Evolutionary conservation across 495 filamentous ascomycete species (phyloP).

Genomic region (Aspergillus kassunensis): DNA sequence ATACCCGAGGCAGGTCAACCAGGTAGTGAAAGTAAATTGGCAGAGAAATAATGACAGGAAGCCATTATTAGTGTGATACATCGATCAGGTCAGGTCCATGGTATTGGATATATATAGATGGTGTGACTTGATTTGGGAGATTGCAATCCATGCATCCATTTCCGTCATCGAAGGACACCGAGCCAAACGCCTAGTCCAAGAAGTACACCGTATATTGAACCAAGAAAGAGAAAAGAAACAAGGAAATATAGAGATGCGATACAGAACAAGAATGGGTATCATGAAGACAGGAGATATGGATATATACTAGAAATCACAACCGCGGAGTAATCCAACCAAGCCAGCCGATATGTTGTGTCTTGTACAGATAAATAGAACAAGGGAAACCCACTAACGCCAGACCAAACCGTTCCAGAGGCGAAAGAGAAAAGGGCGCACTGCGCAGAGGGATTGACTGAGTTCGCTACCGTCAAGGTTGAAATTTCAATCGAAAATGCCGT

Average conservation of each 20-base stretch:
- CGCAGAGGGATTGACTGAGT: neutral
- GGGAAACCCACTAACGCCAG: neutral
- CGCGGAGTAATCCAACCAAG: conserved; percentile 9
- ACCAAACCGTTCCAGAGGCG: neutral
- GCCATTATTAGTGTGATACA: too few species aligned
- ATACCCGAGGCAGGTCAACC: too few species aligned
- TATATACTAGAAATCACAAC: neutral
- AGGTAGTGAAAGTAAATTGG: too few species aligned
- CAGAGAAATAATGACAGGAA: too few species aligned
- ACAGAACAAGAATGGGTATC: conserved; percentile 21
- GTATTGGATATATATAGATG: too few species aligned
- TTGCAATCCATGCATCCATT: too few species aligned
- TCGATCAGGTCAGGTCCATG: too few species aligned
- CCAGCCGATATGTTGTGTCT: too few species aligned
- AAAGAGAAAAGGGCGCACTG: neutral
- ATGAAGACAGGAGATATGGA: conserved; percentile 11
- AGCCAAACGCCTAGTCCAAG: too few species aligned
- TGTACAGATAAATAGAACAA: neutral
- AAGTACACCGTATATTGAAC: too few species aligned
- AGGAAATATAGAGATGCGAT: neutral
- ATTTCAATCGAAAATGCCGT: conserved; percentile 41
- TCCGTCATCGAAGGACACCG: too few species aligned
- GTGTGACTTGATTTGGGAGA: too few species aligned
- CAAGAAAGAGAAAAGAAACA: conserved; percentile 2
- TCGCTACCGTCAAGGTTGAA: conserved; percentile 34